A percentile compares a stretch with the other conserved stretches of the same genome.
phyloP scores from a whole-genome alignment of 176 grass and related monocot genomes.

The Zoysia japonica region DNA sequence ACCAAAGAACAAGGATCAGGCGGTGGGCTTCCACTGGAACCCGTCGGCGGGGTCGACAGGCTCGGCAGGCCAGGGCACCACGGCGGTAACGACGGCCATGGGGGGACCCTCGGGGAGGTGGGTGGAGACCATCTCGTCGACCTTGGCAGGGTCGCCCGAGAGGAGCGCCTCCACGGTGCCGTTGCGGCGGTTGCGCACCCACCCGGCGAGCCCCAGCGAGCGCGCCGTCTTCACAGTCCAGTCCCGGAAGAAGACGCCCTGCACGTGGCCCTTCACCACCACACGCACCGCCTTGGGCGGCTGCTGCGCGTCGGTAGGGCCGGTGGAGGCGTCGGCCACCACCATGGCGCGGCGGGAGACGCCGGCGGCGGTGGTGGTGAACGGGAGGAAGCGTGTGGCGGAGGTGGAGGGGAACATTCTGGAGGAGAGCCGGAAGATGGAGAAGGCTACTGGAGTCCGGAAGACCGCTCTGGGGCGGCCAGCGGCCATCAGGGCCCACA shows the following conservation, averaged over 20 bases:
- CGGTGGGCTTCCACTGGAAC: conserved; percentile 73
- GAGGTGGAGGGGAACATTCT: conserved; percentile 51
- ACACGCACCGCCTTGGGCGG: conserved; percentile 53
- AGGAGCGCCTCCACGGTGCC: conserved; percentile 81
- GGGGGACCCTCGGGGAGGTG: conserved; percentile 46
- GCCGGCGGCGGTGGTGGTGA: neutral
- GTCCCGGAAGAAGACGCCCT: conserved; percentile 77
- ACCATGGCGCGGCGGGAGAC: conserved; percentile 35
- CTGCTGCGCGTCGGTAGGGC: conserved; percentile 6
- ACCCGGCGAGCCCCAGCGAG: conserved; percentile 68
- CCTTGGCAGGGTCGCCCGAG: conserved; percentile 54
- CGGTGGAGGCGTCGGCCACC: neutral
- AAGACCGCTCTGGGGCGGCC: too few relatives aligned
- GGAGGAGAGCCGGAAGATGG: neutral
- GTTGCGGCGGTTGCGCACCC: conserved; percentile 82
- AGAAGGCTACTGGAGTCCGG: too few relatives aligned
- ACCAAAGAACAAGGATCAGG: conserved; percentile 15
- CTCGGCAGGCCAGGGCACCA: conserved; percentile 57
- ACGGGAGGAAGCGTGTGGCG: conserved; percentile 30
- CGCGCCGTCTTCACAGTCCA: conserved; percentile 74
- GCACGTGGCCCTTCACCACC: conserved; percentile 75
- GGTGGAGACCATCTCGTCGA: conserved; percentile 72
- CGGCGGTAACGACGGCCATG: conserved; percentile 55
- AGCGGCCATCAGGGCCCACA: too few relatives aligned
- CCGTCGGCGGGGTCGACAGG: conserved; percentile 40